Percentiles rank a stretch among this genome's conserved stretches.
These are phyloP conservation scores for Fusarium zealandicum DNA, from an alignment of 2,329 filamentous ascomycete species.

Conservation along the genomic window DNA sequence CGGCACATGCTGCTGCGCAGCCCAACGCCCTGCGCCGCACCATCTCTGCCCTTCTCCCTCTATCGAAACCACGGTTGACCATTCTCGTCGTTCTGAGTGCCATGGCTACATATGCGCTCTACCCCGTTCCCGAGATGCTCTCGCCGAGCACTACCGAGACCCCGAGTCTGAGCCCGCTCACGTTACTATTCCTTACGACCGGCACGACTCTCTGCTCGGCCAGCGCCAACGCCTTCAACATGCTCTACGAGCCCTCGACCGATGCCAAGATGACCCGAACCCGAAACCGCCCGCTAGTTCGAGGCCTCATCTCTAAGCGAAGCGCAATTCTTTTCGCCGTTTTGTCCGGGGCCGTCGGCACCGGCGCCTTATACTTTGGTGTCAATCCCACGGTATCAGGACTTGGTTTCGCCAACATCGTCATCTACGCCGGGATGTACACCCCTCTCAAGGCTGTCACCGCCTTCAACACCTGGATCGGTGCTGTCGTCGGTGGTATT, in stretches of 20 bases:
- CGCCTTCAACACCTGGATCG: constrained; percentile 92
- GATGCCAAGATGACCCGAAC: constrained; percentile 96
- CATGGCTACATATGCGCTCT: constrained; percentile 89
- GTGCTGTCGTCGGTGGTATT: constrained; percentile 90
- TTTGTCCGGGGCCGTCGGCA: constrained; percentile 72
- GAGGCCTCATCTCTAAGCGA: constrained; percentile 75
- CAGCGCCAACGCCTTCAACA: constrained; percentile 93
- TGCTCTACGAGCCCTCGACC: constrained; percentile 91
- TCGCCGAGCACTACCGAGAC: constrained; percentile 69
- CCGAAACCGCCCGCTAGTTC: constrained; percentile 85
- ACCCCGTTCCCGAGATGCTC: constrained; percentile 88
- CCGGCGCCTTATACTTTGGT: constrained; percentile 80
- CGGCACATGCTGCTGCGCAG: constrained; percentile 58
- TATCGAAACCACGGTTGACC: constrained; percentile 94
- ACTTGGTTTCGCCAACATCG: constrained; percentile 84
- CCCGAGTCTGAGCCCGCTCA: constrained; percentile 88
- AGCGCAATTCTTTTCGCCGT: constrained; percentile 81
- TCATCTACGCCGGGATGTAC: constrained; percentile 89
- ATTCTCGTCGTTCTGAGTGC: constrained; percentile 90
- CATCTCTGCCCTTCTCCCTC: constrained; percentile 82
- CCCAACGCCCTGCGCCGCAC: constrained; percentile 67
- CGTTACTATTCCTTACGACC: constrained; percentile 87
- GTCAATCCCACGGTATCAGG: constrained; percentile 94
- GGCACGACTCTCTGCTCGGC: constrained; percentile 91
- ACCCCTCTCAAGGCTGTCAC: constrained; percentile 90